Conservation (phyloP, 78 protist species). For the Guillardia theta region DNA sequence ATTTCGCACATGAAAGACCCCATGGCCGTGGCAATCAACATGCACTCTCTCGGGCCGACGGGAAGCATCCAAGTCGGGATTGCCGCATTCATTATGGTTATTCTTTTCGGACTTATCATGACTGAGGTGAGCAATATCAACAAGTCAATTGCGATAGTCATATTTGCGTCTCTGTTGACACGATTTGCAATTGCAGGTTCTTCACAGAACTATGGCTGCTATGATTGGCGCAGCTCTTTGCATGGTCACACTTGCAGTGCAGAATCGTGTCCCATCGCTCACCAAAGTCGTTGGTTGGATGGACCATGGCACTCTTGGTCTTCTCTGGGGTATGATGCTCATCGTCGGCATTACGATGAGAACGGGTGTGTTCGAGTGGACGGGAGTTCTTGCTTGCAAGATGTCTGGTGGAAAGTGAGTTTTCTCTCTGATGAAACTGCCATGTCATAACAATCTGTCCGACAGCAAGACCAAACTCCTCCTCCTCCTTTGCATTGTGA, state of each 20-base stretch:
- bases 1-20: background rate
- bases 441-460: too few species aligned
- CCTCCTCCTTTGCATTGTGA: background rate
- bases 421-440: too few species aligned
- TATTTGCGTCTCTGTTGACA: too few species aligned
- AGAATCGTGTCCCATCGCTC: slow-evolving; percentile 25
- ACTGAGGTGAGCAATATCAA: slow-evolving; percentile 28
- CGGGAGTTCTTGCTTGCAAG: slow-evolving; percentile 35
- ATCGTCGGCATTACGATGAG: slow-evolving; percentile 11
- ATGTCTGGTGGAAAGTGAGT: background rate
- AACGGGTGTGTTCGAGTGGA: slow-evolving; percentile 38
- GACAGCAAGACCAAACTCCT: slow-evolving; percentile 29
- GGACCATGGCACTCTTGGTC: slow-evolving; percentile 37
- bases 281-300: slow-evolving; percentile 21
- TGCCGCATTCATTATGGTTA: background rate
- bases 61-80: background rate
- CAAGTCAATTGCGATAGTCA: too few species aligned
- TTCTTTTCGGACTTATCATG: background rate
- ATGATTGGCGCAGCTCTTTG: background rate
- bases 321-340: slow-evolving; percentile 36
- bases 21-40: background rate
- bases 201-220: background rate
- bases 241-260: background rate
- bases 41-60: slow-evolving; percentile 20
- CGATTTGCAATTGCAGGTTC: too few species aligned